Base-by-base conservation (phyloP, 305 asterid genomes). In the Salvia sclarea region DNA sequence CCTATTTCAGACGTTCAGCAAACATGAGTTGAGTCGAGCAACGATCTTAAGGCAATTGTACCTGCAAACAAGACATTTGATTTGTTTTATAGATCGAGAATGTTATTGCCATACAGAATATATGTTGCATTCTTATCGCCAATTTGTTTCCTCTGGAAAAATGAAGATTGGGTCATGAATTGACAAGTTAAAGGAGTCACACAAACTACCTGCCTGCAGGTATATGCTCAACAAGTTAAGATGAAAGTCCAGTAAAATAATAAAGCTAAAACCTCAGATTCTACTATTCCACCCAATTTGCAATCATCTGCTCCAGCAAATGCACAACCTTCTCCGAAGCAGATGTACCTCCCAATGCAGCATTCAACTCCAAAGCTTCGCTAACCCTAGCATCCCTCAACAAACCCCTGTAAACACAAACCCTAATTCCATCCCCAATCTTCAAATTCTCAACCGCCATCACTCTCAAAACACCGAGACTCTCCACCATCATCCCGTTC, bases 311-410 rank as follows among this genome's bases (percentile, higher is more conserved):
- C 25, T 85, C 88, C 73, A 85, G 64, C 48, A 81, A 66, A 60
- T 72, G 74, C 54, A 77, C 59, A 70, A 81, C 75, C 64, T 77
- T 66, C 63, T 61, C 66, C 11, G 44, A 56, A 45, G 17, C 40
- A 31, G 22, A 30, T 10, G 79, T 54, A 60, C 71, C 70, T 45
- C 67, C 69, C 76, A 85, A 76, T 55, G 71, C 81, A 12, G 62
- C 79, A 38, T 79, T 79, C 63, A 85, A n/a, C 24, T 79, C 78
- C 80, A 77, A 60, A 10, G 85, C 86, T 70, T 83, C 88, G 70
- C 50, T 71, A 79, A 85, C 79, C 85, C 91, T 81, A 57, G 91
- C 88, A 72, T 85, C 88, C 79, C 85, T 83, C 78, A 85, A 55
- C 57, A 85, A 78, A 43, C 84, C 80, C 62, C 77, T 77, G 71